Evolutionary conservation across 352 stramenopile genomes (phyloP), one percentile per base, ranked within the genome.

Genomic region (Globisporangium polare): DNA sequence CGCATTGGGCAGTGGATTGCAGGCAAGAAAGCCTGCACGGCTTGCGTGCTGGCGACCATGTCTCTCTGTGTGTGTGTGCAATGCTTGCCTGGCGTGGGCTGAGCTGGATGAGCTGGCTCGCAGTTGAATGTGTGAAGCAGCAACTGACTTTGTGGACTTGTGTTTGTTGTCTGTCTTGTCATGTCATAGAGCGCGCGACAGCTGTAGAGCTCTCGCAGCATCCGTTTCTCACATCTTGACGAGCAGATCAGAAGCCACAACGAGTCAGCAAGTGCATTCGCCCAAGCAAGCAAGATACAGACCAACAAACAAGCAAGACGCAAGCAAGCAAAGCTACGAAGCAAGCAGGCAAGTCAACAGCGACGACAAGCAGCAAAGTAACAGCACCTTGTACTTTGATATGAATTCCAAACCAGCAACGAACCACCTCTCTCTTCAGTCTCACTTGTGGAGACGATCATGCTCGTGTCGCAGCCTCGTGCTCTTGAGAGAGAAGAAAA

Each of bases 151-250:
- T 24, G 20, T 35, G 27, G 18, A 4, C 26, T 3, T 29, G 61
- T 65, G 41, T 22, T 43, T 57, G 24, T 20, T 60, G 8, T 33
- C 7, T 18, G 13, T 20, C 13, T 20, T 51, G 33, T 20, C 60
- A 27, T 43, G 26, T 37, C 12, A 20, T 63, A 92, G 83, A 84
- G 58, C 77, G 83, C 58, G 83, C 83, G 33, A 86, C 77, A n/a
- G 83, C 80, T 52, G 51, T 70, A 42, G 81, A 90, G 57, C 73
- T 92, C 26, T 61, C 76, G 22, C 62, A 68, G 43, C 78, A 92
- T 65, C 39, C 64, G 22, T 92, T 92, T 59, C 68, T 92, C 37
- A 69, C 74, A 49, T 42, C 18, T 41, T 61, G 55, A 53, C 45
- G 39, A n/a, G 17, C 31, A 60, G n/a, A 17, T 20, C 22, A 35